These are phyloP conservation scores for Pneumocystis wakefieldiae DNA, from an alignment of 1,139 yeast species.

Conservation along the genomic window DNA sequence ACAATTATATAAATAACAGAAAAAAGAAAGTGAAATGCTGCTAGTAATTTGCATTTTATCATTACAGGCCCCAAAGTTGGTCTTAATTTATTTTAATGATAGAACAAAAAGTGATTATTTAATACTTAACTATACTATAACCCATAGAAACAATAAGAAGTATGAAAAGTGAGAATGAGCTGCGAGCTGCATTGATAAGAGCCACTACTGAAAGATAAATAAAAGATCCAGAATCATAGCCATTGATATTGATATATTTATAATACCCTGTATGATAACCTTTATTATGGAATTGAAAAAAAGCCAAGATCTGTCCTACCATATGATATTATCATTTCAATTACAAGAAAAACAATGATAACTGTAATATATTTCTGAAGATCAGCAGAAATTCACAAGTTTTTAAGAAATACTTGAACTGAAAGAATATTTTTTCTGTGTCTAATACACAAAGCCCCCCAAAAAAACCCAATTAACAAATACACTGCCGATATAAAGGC, in stretches of 20 bases:
- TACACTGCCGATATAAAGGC: constrained; percentile 76
- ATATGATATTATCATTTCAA: constrained; percentile 81
- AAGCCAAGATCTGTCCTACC: constrained; percentile 26
- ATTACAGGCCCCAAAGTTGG: constrained; percentile 67
- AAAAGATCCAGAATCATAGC: constrained; percentile 43
- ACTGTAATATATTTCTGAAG: constrained; percentile 32
- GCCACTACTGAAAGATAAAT: constrained; percentile 68
- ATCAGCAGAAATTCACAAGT: constrained; percentile 5
- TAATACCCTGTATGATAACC: constrained; percentile 33
- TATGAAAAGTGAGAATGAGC: constrained; percentile 78
- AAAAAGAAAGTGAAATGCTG: constrained; percentile 55
- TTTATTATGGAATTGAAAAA: not conserved
- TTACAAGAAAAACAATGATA: constrained; percentile 65
- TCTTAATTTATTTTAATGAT: constrained; percentile 19
- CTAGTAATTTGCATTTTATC: constrained; percentile 67
- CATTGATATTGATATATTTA: constrained; percentile 59
- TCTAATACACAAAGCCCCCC: constrained; percentile 72
- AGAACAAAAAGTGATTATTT: constrained; percentile 3
- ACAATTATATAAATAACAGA: constrained; percentile 54
- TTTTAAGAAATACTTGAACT: constrained; percentile 61
- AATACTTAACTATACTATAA: constrained; percentile 62
- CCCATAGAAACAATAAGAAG: constrained; percentile 77
- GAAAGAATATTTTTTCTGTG: constrained; percentile 81
- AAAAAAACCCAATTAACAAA: constrained; percentile 63
- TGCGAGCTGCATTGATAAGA: constrained; percentile 60